Base-by-base conservation (phyloP, 1,284 basidiomycete genomes). In the Erythrobasidium hasegawianum region DNA sequence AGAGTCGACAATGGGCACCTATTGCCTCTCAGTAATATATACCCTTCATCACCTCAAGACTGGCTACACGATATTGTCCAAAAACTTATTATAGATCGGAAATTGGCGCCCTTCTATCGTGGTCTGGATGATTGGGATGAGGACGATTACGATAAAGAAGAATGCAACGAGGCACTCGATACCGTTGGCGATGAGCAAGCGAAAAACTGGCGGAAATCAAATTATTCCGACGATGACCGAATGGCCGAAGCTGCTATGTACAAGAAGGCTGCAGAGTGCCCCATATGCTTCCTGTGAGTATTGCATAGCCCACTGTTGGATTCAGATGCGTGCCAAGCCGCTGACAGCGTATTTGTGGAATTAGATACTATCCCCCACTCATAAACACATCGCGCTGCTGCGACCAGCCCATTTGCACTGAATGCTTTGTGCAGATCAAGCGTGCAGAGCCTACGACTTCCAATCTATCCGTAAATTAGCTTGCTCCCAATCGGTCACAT, bases 391-490 rank as follows among this genome's bases (percentile, higher is more conserved):
- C 94, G 24, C 85, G 95, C 75, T 99, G 95, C 79, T 99, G 95
- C 77, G 90, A 94, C 80, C 95, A 99, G 75, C 88, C 90, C 33
- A 94, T 99, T 73, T 99, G 95, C 78, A 97, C 95, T 38, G 95
- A 99, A 79, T 99, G 95, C 77, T 98, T 99, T 76, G 93, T 97
- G 16, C 94, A 97, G 80, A 97, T 98, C 80, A 97, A 97, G 80
- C 87, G 95, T 59, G 85, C 84, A 56, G 96, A 98, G 73, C 92
- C 95, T 3, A 94, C 90, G 0, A 82, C 90, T 3, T 95, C 91
- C 0, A 92, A 96, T 78, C 81, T 95, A 57, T 89, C 89, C 33
- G 62, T 65, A 38, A 47, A 53, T 47, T 24, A 16, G 26, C 53
- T n/a, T n/a, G 18, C 38, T 18, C 22, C 22, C 14, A 27, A 27